Percentiles rank a stretch among this genome's conserved stretches.
These are phyloP conservation scores for Pyrenophora seminiperda DNA, from an alignment of 2,329 filamentous ascomycete genomes.

Conservation along the genomic window DNA sequence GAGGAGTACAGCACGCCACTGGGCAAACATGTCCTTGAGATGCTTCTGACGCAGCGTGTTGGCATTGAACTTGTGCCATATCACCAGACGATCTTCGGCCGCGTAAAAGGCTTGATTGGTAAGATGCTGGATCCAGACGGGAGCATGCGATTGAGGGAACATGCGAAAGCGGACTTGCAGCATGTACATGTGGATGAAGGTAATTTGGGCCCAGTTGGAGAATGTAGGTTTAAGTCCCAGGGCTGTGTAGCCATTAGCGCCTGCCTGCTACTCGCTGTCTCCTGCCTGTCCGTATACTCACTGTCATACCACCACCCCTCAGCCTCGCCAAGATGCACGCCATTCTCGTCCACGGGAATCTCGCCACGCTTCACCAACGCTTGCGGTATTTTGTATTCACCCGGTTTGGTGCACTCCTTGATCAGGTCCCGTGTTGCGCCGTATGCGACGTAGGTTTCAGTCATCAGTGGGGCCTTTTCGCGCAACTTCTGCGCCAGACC, in stretches of 20 bases:
- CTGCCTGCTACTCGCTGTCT: not conserved
- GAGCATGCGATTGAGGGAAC: slow-evolving; percentile 70
- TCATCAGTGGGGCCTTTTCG: slow-evolving; percentile 42
- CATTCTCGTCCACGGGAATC: slow-evolving; percentile 73
- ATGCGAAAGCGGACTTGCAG: slow-evolving; percentile 81
- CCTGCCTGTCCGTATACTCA: slow-evolving; percentile 50
- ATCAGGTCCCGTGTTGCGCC: slow-evolving; percentile 79
- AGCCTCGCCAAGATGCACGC: slow-evolving; percentile 80
- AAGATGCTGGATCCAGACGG: slow-evolving; percentile 85
- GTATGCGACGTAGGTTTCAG: slow-evolving; percentile 77
- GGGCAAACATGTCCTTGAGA: slow-evolving; percentile 85
- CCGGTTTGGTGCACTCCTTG: slow-evolving; percentile 73
- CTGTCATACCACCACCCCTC: slow-evolving; percentile 82
- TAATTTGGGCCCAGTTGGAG: slow-evolving; percentile 93
- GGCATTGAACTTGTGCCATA: slow-evolving; percentile 71
- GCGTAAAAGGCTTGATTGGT: slow-evolving; percentile 95
- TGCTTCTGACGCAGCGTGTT: slow-evolving; percentile 63
- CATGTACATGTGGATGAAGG: slow-evolving; percentile 95
- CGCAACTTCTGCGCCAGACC: slow-evolving; percentile 39
- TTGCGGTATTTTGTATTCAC: slow-evolving; percentile 76
- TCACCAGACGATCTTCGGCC: slow-evolving; percentile 81
- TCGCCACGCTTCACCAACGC: slow-evolving; percentile 67
- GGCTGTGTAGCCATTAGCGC: slow-evolving; percentile 57
- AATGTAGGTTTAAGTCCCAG: slow-evolving; percentile 84
- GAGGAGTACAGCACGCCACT: slow-evolving; percentile 86